A percentile compares a stretch with the other conserved stretches of the same genome.
These are phyloP conservation scores for Aspergillus ochraceoroseus DNA, from an alignment of 2,329 filamentous ascomycete genomes.

Conservation along the genomic window DNA sequence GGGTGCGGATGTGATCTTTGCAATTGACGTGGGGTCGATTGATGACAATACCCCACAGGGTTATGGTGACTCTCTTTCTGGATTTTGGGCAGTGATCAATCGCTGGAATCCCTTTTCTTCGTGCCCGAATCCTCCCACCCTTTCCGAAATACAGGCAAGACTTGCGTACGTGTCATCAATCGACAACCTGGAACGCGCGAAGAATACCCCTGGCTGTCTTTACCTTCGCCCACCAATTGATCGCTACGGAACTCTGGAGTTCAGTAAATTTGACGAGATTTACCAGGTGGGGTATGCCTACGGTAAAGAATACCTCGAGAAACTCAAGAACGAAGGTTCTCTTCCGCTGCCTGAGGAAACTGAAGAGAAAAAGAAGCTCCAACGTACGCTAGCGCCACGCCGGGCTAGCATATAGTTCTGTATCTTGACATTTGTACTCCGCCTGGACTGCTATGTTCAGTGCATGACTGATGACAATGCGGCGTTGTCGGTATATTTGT, in stretches of 20 bases:
- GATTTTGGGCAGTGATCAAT: constrained; percentile 91
- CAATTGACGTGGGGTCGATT: constrained; percentile 85
- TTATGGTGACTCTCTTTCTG: constrained; percentile 90
- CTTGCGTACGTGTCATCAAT: constrained; percentile 93
- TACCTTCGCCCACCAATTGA: constrained; percentile 98
- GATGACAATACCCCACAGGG: constrained; percentile 88
- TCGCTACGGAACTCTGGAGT: constrained; percentile 87
- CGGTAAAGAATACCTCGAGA: constrained; percentile 72
- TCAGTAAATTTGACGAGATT: constrained; percentile 96
- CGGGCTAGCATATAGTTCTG: constrained; percentile 62
- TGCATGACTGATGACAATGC: constrained; percentile 5
- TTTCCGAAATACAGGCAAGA: constrained; percentile 92
- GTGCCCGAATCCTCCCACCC: constrained; percentile 83
- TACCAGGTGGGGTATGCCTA: constrained; percentile 83
- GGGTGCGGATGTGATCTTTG: constrained; percentile 90
- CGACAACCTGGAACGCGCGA: constrained; percentile 88
- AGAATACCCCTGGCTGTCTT: constrained; percentile 81
- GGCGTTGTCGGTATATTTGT: constrained; percentile 50
- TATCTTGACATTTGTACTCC: not conserved
- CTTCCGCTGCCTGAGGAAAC: constrained; percentile 66
- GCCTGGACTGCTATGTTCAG: not conserved
- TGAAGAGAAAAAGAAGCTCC: constrained; percentile 69
- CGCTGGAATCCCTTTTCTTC: constrained; percentile 94
- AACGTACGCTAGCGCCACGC: constrained; percentile 73
- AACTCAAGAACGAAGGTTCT: constrained; percentile 71